phyloP scores from a whole-genome alignment of 208 protist species.

The Trypanosoma theileri region DNA sequence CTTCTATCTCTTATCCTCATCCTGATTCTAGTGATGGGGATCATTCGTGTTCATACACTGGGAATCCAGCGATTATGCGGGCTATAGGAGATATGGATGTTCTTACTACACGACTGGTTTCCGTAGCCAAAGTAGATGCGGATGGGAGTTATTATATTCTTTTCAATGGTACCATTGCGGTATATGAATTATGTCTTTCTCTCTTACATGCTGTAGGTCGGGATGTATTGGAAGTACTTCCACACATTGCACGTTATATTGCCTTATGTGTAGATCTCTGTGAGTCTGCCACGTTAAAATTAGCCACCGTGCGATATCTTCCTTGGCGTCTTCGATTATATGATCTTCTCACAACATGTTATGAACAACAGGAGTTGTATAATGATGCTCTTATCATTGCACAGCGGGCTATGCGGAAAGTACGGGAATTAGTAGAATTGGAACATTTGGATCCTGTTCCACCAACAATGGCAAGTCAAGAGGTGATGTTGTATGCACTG shows the following conservation, averaged over 20 bases:
- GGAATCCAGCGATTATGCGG: too few relatives aligned
- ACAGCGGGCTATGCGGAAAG: constrained; percentile 43
- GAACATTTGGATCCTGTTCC: constrained; percentile 74
- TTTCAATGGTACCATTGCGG: constrained; percentile 47
- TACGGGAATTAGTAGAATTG: constrained; percentile 62
- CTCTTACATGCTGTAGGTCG: constrained; percentile 32
- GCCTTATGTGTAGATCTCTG: constrained; percentile 30
- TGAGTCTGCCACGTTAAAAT: constrained; percentile 35
- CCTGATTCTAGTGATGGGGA: constrained; percentile 22
- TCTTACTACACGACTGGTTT: constrained; percentile 30
- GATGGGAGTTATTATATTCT: constrained; percentile 55
- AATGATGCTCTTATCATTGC: constrained; percentile 44
- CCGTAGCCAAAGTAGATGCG: constrained; percentile 24
- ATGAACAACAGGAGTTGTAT: constrained; percentile 42
- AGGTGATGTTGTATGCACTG: constrained; percentile 40
- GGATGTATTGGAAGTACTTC: not conserved
- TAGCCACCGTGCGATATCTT: constrained; percentile 71
- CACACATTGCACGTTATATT: constrained; percentile 5
- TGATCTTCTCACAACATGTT: constrained; percentile 51
- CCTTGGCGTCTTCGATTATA: constrained; percentile 76
- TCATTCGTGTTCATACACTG: too few relatives aligned
- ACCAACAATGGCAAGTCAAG: constrained; percentile 42
- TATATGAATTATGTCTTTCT: constrained; percentile 72
- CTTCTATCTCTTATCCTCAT: constrained; percentile 22
- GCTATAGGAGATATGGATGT: constrained; percentile 30